Base-by-base conservation (phyloP, 2,329 filamentous ascomycete genomes). In the Arthrobotrys entomopaga region DNA sequence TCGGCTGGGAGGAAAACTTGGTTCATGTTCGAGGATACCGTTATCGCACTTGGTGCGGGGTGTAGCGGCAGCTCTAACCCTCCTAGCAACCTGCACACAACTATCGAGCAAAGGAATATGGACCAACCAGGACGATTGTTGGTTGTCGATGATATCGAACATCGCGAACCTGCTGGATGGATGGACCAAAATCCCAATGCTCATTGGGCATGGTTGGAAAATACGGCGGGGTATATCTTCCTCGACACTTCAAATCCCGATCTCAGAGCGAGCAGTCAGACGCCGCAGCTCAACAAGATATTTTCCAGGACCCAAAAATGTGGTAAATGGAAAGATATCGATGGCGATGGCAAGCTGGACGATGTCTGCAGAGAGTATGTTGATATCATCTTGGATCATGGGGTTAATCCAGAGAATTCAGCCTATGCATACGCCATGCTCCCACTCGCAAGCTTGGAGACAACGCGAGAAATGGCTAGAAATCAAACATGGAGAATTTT, bases 201-300 rank as follows among this genome's bases (percentile, higher is more conserved):
- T 8, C 48, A 63, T 11, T 73, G 69, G 69, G 54, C 69, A 0
- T 73, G 69, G 58, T 22, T 76, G 15, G 70, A 76, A 15, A 59
- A 63, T 24, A 65, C 70, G 2, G 75, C 40, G 2, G 75, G 75
- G 1, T 76, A 76, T 13, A 57, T 69, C 29, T 76, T 76, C 54
- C 59, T 76, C 6, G 70, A 76, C 49, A 19, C 46, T 1, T 61
- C 52, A 3, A 48, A 61, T 16, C n/a, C 8, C 13, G 19, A 49
- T 2, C 16, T 59, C 3, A 5, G 16, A 1, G 54, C 22, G 1
- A 20, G 38, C 8, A 3, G 48, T 2, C 29, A 53, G 15, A 46
- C 34, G 15, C 49, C 40, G 6, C 5, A 19, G 13, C 11, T 48
- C 11, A 24, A 22, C 16, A 73, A 66, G 16, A 16, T 60, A 1